phyloP scores from a whole-genome alignment of 441 rosid genomes.

The Gossypium davidsonii region DNA sequence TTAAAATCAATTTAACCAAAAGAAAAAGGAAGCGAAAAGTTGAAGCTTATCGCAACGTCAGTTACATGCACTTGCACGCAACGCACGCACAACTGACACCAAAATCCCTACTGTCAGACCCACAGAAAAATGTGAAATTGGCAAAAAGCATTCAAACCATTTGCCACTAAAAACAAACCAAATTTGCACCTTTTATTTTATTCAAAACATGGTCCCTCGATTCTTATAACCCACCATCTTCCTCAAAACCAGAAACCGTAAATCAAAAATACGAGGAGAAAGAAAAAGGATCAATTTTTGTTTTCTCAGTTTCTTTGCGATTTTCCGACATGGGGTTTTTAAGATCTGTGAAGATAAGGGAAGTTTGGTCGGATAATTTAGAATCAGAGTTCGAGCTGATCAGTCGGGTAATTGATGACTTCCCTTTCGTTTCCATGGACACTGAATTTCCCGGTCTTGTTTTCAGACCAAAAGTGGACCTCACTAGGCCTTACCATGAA shows the following conservation, averaged over 20 bases:
- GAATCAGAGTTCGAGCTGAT: constrained; percentile 66
- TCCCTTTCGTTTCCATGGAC: constrained; percentile 77
- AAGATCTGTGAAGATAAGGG: constrained; percentile 36
- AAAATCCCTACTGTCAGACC: not conserved
- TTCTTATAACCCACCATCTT: too few relatives aligned
- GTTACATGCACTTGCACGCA: not conserved
- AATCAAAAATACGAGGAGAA: not conserved
- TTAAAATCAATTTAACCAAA: too few relatives aligned
- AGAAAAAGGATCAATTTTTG: not conserved
- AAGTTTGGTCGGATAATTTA: constrained; percentile 71
- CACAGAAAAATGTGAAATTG: not conserved
- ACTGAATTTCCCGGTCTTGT: constrained; percentile 83
- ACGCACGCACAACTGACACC: not conserved
- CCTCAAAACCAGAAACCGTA: not conserved
- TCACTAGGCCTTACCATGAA: constrained; percentile 10
- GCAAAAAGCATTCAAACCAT: not conserved
- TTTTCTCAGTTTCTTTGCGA: not conserved
- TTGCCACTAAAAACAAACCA: not conserved
- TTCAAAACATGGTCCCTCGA: not conserved
- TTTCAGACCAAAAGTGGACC: constrained; percentile 27
- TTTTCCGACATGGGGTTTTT: constrained; percentile 3
- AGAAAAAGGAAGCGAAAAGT: not conserved
- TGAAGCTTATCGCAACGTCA: not conserved
- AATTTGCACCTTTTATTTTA: not conserved
- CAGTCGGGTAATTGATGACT: constrained; percentile 43